phyloP scores from a whole-genome alignment of 305 asterid species.

The Fraxinus ornus region DNA sequence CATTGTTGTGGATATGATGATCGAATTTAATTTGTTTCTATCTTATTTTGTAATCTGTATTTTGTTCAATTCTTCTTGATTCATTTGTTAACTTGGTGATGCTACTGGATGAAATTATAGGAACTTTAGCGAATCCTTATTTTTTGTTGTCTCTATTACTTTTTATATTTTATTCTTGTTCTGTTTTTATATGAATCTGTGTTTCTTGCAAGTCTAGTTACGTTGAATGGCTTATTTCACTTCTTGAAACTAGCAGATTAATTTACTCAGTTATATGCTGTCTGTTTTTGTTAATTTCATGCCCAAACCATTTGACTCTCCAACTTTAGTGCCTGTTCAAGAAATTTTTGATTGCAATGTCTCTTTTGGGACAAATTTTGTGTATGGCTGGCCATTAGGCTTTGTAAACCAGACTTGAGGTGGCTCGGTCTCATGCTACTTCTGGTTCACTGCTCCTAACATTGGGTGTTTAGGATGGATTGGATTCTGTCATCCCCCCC shows the following conservation, averaged over 20 bases:
- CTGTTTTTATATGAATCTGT: conserved; percentile 14
- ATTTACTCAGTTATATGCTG: conserved; percentile 8
- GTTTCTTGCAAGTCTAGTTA: conserved; percentile 22
- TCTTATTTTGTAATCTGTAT: conserved; percentile 11
- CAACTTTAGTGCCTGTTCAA: conserved; percentile 10
- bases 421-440: background rate
- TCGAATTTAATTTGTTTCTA: conserved; percentile 17
- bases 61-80: conserved; percentile 8
- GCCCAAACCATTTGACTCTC: background rate
- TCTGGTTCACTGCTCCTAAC: background rate
- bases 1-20: background rate
- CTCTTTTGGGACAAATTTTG: background rate
- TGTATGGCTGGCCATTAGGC: background rate
- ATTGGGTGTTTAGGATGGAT: background rate
- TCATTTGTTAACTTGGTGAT: conserved; percentile 2
- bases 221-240: background rate
- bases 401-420: background rate
- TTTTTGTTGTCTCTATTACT: background rate
- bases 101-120: background rate
- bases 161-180: conserved; percentile 11
- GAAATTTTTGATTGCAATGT: background rate
- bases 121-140: conserved; percentile 14
- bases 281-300: background rate
- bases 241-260: background rate
- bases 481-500: background rate